Evolutionary conservation across 2,329 filamentous ascomycete species (phyloP).

Genomic region (Fusarium coffeatum): DNA sequence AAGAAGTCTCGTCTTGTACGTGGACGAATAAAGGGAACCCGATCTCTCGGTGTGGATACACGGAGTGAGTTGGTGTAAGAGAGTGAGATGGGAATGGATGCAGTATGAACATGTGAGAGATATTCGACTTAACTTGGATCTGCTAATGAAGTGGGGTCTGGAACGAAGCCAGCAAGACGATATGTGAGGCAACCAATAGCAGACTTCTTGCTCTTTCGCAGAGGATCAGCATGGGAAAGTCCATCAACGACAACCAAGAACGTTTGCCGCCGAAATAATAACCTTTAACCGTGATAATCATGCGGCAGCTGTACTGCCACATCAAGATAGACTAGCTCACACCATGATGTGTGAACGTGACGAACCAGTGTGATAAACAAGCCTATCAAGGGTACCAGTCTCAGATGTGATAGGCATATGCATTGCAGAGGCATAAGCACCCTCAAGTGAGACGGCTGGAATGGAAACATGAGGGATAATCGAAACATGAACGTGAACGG

Average conservation of each 20-base stretch:
- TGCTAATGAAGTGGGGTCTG: constrained; percentile 29
- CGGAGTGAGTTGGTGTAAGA: constrained; percentile 33
- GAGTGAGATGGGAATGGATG: constrained; percentile 19
- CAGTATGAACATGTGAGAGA: constrained; percentile 24
- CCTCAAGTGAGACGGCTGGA: constrained; percentile 10
- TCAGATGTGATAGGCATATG: constrained; percentile 15
- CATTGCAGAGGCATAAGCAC: constrained; percentile 9
- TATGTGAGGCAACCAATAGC: constrained; percentile 30
- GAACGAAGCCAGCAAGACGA: constrained; percentile 17
- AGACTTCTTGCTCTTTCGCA: background rate
- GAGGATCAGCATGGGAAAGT: constrained; percentile 21
- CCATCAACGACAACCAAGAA: constrained; percentile 6
- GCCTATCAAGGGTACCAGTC: constrained; percentile 11
- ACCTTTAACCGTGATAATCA: constrained; percentile 11
- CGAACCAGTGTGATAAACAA: constrained; percentile 18
- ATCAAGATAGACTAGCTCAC: constrained; percentile 7
- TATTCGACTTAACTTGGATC: constrained; percentile 15
- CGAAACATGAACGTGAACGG: constrained; percentile 19
- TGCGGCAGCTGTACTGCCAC: background rate
- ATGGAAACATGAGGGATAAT: constrained; percentile 44
- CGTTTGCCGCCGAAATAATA: constrained; percentile 20
- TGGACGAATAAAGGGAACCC: constrained; percentile 38
- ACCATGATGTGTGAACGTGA: constrained; percentile 24
- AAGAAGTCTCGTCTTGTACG: constrained; percentile 31
- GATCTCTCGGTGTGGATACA: constrained; percentile 30